Conservation (phyloP, 2,329 filamentous ascomycete species). For the Rosellinia necatrix region DNA sequence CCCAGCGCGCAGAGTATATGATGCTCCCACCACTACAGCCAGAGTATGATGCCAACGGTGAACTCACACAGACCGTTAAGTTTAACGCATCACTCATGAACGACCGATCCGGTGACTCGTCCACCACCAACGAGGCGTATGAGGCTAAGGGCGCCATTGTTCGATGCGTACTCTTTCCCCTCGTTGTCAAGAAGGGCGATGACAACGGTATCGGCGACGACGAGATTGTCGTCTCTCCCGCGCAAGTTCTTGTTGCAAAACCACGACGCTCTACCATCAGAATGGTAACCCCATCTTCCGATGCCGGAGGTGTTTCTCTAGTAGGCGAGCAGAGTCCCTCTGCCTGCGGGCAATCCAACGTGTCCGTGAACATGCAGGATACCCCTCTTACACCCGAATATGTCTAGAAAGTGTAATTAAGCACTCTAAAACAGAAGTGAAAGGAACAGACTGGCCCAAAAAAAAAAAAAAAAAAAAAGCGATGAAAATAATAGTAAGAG, state of each 20-base stretch:
- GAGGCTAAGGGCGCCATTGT: constrained; percentile 78
- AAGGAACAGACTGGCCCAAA: too few species aligned
- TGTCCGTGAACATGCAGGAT: constrained; percentile 27
- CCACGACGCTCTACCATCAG: constrained; percentile 45
- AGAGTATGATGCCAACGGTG: constrained; percentile 91
- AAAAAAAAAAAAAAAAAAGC: neutral
- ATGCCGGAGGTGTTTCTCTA: constrained; percentile 53
- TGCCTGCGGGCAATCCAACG: constrained; percentile 22
- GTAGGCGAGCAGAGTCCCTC: constrained; percentile 39
- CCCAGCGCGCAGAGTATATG: constrained; percentile 94
- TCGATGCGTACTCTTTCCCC: constrained; percentile 90
- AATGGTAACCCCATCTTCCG: constrained; percentile 55
- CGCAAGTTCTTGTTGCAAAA: constrained; percentile 82
- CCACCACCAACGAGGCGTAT: constrained; percentile 74
- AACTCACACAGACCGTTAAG: constrained; percentile 81
- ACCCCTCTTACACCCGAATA: constrained; percentile 26
- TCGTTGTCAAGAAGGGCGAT: constrained; percentile 95
- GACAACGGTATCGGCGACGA: constrained; percentile 87
- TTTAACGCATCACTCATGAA: constrained; percentile 97
- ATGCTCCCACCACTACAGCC: constrained; percentile 96
- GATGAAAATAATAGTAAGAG: too few species aligned
- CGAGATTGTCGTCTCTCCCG: constrained; percentile 92
- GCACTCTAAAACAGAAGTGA: neutral
- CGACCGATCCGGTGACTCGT: constrained; percentile 73
- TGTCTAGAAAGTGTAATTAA: constrained; percentile 5